Conservation (phyloP, 306 rosid species). For the Luffa aegyptiaca region DNA sequence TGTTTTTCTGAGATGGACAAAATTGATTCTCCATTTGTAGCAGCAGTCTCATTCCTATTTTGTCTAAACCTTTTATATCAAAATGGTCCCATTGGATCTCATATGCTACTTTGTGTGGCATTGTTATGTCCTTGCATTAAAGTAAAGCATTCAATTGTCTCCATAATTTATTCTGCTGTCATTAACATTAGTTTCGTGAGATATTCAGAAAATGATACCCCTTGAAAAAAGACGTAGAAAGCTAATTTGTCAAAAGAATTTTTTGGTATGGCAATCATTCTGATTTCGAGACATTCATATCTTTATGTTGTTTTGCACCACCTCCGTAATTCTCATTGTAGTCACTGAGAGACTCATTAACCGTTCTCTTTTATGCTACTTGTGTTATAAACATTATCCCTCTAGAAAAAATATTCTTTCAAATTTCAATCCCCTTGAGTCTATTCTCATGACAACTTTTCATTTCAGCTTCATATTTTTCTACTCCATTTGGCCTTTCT, state of each 20-base stretch:
- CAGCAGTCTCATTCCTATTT: slow-evolving; percentile 36
- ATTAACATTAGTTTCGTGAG: slow-evolving; percentile 12
- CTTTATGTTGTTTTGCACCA: slow-evolving; percentile 25
- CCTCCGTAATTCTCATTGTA: slow-evolving; percentile 33
- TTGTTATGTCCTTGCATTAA: slow-evolving; percentile 39
- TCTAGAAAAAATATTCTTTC: slow-evolving; percentile 29
- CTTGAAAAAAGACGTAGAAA: slow-evolving; percentile 38
- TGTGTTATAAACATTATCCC: slow-evolving; percentile 46
- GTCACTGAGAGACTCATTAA: slow-evolving; percentile 26
- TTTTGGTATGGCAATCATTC: slow-evolving; percentile 27
- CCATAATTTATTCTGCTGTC: slow-evolving; percentile 26
- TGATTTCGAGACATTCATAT: slow-evolving; percentile 34
- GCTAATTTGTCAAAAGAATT: slow-evolving; percentile 35
- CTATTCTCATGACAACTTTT: slow-evolving; percentile 45
- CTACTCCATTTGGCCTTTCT: slow-evolving; percentile 63
- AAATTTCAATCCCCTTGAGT: slow-evolving; percentile 32
- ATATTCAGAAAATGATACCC: slow-evolving; percentile 19
- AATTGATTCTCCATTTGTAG: slow-evolving; percentile 48
- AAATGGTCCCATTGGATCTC: slow-evolving; percentile 15
- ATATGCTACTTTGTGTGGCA: slow-evolving; percentile 18
- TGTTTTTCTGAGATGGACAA: slow-evolving; percentile 46
- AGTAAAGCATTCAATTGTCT: slow-evolving; percentile 20
- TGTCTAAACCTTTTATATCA: slow-evolving; percentile 31
- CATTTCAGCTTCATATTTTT: slow-evolving; percentile 45
- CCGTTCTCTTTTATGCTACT: slow-evolving; percentile 39